phyloP scores from a whole-genome alignment of 2,329 filamentous ascomycete genomes.

The Sporothrix variecibatus region DNA sequence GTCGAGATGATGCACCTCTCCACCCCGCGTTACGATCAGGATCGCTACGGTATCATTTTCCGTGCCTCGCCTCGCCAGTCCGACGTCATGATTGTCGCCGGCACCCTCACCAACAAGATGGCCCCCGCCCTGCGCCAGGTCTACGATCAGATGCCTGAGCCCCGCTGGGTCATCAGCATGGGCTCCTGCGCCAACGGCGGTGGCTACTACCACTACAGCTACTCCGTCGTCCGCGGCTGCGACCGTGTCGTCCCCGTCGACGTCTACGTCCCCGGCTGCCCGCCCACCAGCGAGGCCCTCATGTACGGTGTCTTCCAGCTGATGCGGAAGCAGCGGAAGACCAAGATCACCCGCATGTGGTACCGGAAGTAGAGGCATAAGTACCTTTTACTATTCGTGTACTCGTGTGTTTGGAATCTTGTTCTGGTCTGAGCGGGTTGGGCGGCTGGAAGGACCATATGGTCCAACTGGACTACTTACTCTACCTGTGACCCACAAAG shows the following conservation, averaged over 20 bases:
- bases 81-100: constrained; percentile 92
- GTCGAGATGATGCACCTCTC: constrained; percentile 93
- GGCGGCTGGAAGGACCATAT: not conserved
- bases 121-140: constrained; percentile 85
- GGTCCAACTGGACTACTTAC: not conserved
- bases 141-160: constrained; percentile 95
- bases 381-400: not conserved
- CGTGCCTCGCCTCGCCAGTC: constrained; percentile 83
- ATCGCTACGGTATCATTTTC: constrained; percentile 87
- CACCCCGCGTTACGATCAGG: constrained; percentile 85
- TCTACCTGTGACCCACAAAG: not conserved
- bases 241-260: constrained; percentile 69
- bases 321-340: constrained; percentile 67
- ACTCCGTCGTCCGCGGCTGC: constrained; percentile 65
- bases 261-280: constrained; percentile 67
- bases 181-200: constrained; percentile 71
- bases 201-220: constrained; percentile 74
- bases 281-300: constrained; percentile 50
- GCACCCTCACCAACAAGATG: constrained; percentile 96
- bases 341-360: constrained; percentile 51
- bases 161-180: constrained; percentile 77
- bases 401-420: not conserved
- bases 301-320: constrained; percentile 64
- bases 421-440: not conserved
- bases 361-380: constrained; percentile 49